These are phyloP conservation scores for Verticillium zaregamsianum DNA, from an alignment of 2,329 filamentous ascomycete genomes.

Conservation along the genomic window DNA sequence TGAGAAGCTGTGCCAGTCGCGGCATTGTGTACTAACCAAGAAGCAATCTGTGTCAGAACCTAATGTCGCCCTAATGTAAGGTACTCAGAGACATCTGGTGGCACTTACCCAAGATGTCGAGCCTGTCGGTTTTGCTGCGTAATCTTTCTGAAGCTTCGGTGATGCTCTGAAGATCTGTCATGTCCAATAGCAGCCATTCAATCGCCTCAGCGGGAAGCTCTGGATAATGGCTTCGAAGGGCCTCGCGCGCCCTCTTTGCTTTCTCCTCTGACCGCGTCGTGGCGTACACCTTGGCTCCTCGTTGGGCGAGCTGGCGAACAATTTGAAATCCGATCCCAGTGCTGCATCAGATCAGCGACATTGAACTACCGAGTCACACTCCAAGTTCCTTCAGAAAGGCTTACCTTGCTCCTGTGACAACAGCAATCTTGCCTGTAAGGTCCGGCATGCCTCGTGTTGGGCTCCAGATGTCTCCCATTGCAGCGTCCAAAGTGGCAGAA, in stretches of 20 bases:
- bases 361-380: background rate
- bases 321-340: conserved; percentile 18
- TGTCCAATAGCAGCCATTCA: conserved; percentile 18
- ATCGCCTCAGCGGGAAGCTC: conserved; percentile 7
- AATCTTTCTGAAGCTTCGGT: conserved; percentile 10
- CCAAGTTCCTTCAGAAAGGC: background rate
- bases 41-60: background rate
- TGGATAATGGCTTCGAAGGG: background rate
- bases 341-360: conserved; percentile 2
- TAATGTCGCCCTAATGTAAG: background rate
- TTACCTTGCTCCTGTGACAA: conserved; percentile 21
- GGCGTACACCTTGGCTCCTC: conserved; percentile 20
- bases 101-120: conserved; percentile 19
- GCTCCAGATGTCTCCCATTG: conserved; percentile 2
- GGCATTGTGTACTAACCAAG: conserved; percentile 19
- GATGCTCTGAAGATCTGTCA: conserved; percentile 14
- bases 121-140: conserved; percentile 10
- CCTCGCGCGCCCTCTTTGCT: conserved; percentile 5
- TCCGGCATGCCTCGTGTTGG: conserved; percentile 8
- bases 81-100: background rate
- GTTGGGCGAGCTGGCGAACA: conserved; percentile 16
- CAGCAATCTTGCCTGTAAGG: conserved; percentile 15
- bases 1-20: conserved; percentile 1
- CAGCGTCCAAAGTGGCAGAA: background rate
- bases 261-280: conserved; percentile 16